Evolutionary conservation across 257 asterid genomes (phyloP).

Genomic region (Solanum lycopersicoides): DNA sequence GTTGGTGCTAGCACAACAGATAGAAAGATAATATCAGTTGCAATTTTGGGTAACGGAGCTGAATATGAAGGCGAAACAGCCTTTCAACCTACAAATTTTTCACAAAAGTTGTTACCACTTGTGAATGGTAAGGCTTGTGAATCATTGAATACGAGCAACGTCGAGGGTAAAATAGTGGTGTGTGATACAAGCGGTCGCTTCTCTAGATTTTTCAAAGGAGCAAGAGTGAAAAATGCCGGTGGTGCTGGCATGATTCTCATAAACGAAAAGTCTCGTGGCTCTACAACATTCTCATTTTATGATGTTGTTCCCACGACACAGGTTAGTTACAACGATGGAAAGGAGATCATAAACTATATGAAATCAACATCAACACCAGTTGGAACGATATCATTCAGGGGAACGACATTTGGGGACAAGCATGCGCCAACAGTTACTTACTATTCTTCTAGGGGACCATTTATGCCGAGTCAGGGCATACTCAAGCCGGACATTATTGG

Average conservation of each 20-base stretch:
- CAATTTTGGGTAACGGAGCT: not conserved
- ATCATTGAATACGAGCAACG: not conserved
- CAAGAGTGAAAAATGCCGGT: not conserved
- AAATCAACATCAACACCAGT: not conserved
- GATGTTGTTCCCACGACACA: not conserved
- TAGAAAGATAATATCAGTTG: not conserved
- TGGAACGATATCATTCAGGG: not conserved
- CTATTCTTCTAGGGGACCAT: not conserved
- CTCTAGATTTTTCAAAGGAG: not conserved
- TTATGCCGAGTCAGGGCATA: not conserved
- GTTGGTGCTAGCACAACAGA: not conserved
- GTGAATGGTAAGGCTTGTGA: not conserved
- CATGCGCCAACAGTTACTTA: not conserved
- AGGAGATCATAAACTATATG: not conserved
- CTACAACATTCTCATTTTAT: not conserved
- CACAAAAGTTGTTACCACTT: not conserved
- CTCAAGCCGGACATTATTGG: not conserved
- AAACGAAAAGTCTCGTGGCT: not conserved
- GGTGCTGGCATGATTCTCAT: not conserved
- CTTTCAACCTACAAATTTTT: not conserved
- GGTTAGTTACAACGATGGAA: not conserved
- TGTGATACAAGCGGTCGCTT: not conserved
- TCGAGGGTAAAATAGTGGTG: not conserved
- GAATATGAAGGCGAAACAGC: not conserved
- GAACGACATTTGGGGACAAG: not conserved